Percentiles rank a stretch among this genome's conserved stretches.
Conservation (phyloP, 2,329 filamentous ascomycete genomes). For the Scleromitrula shiraiana region DNA sequence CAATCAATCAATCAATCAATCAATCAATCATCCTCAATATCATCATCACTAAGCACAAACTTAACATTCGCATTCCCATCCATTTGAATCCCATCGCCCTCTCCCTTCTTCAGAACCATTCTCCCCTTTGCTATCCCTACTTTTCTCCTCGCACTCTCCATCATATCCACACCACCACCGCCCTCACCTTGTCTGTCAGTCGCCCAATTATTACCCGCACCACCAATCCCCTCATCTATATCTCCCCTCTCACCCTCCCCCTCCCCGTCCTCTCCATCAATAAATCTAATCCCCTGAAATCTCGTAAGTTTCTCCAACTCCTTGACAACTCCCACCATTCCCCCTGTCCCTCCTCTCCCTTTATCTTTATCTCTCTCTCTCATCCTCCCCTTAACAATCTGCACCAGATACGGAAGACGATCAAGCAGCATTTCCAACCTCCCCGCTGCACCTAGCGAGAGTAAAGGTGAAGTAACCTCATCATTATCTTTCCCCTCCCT, state of each 20-base stretch:
- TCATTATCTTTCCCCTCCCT: slow-evolving; percentile 19
- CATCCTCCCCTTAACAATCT: slow-evolving; percentile 41
- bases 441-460: slow-evolving; percentile 54
- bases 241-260: slow-evolving; percentile 37
- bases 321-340: slow-evolving; percentile 30
- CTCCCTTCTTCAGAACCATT: slow-evolving; percentile 22
- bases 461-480: slow-evolving; percentile 32
- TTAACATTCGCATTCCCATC: slow-evolving; percentile 42
- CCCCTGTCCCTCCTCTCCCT: too few species aligned
- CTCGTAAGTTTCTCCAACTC: slow-evolving; percentile 32
- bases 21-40: slow-evolving; percentile 61
- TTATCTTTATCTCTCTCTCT: too few species aligned
- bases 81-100: slow-evolving; percentile 12
- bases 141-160: slow-evolving; percentile 41
- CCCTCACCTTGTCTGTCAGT: slow-evolving; percentile 54
- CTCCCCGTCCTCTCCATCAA: slow-evolving; percentile 37
- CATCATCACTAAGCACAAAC: slow-evolving; percentile 70
- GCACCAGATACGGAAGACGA: slow-evolving; percentile 75
- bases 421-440: slow-evolving; percentile 73
- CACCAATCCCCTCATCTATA: slow-evolving; percentile 19
- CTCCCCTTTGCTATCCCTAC: slow-evolving; percentile 8
- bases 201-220: slow-evolving; percentile 44
- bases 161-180: too few species aligned
- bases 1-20: too few species aligned
- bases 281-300: slow-evolving; percentile 31